Conservation (phyloP, 331 rosid genomes). For the Rhamnella rubrinervis region DNA sequence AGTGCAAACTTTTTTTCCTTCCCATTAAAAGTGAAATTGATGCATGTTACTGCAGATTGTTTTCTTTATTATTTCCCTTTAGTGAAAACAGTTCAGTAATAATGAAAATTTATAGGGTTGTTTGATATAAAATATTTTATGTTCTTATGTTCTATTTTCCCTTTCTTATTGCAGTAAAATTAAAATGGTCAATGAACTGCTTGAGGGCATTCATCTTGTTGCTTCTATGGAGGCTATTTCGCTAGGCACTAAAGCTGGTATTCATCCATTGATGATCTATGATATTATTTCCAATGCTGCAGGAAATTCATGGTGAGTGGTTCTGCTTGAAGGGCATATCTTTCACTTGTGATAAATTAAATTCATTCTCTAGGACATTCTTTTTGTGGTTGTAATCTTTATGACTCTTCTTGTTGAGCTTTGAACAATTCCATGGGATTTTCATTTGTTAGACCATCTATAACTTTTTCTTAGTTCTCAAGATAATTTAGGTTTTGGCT, state of each 20-base stretch:
- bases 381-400: too few relatives aligned
- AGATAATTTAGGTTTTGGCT: too few relatives aligned
- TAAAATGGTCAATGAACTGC: constrained; percentile 64
- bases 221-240: constrained; percentile 88
- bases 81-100: too few relatives aligned
- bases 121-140: not conserved
- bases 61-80: too few relatives aligned
- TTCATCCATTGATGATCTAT: constrained; percentile 84
- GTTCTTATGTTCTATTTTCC: constrained; percentile 14
- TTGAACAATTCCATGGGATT: too few relatives aligned
- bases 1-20: too few relatives aligned
- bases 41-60: not conserved
- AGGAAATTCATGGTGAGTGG: constrained; percentile 82
- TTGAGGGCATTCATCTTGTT: constrained; percentile 83
- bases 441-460: too few relatives aligned
- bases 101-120: not conserved
- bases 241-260: constrained; percentile 77
- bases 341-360: not conserved
- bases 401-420: too few relatives aligned
- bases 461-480: too few relatives aligned
- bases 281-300: constrained; percentile 95
- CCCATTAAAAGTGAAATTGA: not conserved
- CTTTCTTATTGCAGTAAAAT: constrained; percentile 53
- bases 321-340: constrained; percentile 2
- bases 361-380: not conserved